Evolutionary conservation across 768 basidiomycete genomes (phyloP).

Genomic region (Calocera cornea): DNA sequence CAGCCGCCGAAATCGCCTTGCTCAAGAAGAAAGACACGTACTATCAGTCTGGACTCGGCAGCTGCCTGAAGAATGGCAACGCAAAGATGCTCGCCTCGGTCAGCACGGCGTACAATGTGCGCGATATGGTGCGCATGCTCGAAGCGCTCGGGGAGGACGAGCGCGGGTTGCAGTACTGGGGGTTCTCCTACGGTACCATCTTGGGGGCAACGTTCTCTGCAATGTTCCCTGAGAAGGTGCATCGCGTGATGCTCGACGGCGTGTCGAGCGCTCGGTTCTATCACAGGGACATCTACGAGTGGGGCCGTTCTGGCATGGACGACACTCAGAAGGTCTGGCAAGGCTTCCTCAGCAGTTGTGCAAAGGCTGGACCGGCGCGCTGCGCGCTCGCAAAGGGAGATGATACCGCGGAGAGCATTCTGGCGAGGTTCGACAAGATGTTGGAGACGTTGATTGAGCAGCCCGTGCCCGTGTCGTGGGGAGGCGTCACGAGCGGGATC

Average conservation of each 20-base stretch:
- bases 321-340: not conserved
- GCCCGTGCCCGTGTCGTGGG: not conserved
- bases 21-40: not conserved
- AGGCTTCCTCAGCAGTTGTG: conserved; percentile 13
- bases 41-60: not conserved
- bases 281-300: not conserved
- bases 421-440: too few relatives aligned
- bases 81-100: not conserved
- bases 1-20: not conserved
- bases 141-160: conserved; percentile 4
- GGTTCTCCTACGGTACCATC: conserved; percentile 18
- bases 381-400: conserved; percentile 8
- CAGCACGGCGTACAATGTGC: not conserved
- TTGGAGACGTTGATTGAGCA: not conserved
- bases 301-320: not conserved
- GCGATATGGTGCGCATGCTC: conserved; percentile 4
- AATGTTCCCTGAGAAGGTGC: conserved; percentile 18
- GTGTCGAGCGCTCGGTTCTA: conserved; percentile 1
- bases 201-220: conserved; percentile 16
- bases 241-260: conserved; percentile 12
- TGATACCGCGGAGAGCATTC: conserved; percentile 4
- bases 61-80: not conserved
- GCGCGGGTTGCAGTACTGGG: conserved; percentile 15
- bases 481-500: not conserved
- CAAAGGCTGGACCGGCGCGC: conserved; percentile 7